These are phyloP conservation scores for Eucalyptus curtisii DNA, from an alignment of 345 rosid genomes.

Conservation along the genomic window DNA sequence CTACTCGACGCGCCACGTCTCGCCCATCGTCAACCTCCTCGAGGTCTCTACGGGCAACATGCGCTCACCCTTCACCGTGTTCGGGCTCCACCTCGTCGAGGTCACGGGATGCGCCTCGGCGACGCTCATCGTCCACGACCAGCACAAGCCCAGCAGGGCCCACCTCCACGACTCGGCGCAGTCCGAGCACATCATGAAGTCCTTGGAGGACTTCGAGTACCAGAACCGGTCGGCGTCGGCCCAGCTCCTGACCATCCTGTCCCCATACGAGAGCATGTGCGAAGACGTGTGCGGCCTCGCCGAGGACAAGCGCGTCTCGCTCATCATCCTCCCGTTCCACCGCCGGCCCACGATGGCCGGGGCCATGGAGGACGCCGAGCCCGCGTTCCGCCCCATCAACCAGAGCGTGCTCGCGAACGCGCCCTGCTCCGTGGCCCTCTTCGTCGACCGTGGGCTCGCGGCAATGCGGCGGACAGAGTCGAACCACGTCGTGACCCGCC, in stretches of 20 bases:
- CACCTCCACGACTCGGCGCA: constrained; percentile 1
- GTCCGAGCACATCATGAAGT: constrained; percentile 28
- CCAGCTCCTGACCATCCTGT: constrained; percentile 37
- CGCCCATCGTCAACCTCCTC: constrained; percentile 40
- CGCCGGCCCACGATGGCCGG: neutral
- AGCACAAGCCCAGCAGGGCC: neutral
- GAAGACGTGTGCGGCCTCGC: constrained; percentile 53
- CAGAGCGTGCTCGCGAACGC: constrained; percentile 3
- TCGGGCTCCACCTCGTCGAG: constrained; percentile 45
- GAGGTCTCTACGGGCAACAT: constrained; percentile 35
- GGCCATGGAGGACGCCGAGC: constrained; percentile 1
- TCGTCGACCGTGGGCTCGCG: constrained; percentile 13
- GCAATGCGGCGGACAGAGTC: neutral
- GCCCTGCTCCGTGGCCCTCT: constrained; percentile 16
- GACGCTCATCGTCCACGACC: constrained; percentile 44
- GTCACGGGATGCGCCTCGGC: constrained; percentile 41
- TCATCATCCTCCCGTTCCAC: constrained; percentile 49
- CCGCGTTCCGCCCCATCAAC: constrained; percentile 5
- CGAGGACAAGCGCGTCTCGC: constrained; percentile 36
- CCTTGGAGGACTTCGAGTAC: constrained; percentile 19
- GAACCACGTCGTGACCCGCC: neutral
- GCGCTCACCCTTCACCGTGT: constrained; percentile 38
- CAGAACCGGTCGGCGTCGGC: constrained; percentile 10
- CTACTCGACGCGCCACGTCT: constrained; percentile 17
- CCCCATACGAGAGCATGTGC: constrained; percentile 49